phyloP scores from a whole-genome alignment of 257 asterid genomes.

The Mentha longifolia region DNA sequence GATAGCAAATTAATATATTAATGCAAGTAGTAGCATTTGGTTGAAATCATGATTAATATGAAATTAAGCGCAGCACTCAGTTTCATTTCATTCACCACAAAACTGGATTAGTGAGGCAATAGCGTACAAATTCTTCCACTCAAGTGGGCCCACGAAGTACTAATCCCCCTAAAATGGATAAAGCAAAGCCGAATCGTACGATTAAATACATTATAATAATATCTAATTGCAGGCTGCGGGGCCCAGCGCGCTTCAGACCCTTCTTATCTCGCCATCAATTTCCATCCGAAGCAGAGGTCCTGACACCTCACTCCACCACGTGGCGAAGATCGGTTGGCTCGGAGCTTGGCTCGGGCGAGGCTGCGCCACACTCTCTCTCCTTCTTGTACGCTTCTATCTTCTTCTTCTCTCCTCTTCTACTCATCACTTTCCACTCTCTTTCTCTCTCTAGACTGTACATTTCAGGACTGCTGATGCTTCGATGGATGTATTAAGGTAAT shows the following conservation, averaged over 20 bases:
- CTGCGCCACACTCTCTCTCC: not conserved
- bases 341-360: conserved; percentile 47
- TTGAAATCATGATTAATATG: too few relatives aligned
- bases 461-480: conserved; percentile 27
- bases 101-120: too few relatives aligned
- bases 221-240: conserved; percentile 22
- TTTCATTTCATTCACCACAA: not conserved
- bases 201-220: not conserved
- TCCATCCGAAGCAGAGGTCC: conserved; percentile 33
- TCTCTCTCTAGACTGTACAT: conserved; percentile 7
- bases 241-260: conserved; percentile 27
- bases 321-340: conserved; percentile 44
- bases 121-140: conserved; percentile 33
- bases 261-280: conserved; percentile 33
- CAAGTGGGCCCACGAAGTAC: conserved; percentile 25
- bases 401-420: conserved; percentile 28
- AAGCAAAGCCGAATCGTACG: conserved; percentile 12
- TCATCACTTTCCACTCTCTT: conserved; percentile 12
- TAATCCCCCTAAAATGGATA: conserved; percentile 27
- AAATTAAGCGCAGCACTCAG: not conserved
- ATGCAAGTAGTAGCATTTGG: too few relatives aligned
- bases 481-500: conserved; percentile 25
- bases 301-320: conserved; percentile 34
- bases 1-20: too few relatives aligned
- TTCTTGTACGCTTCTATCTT: conserved; percentile 41